Evolutionary conservation across 2,329 filamentous ascomycete genomes (phyloP).

Genomic region (Trichophyton mentagrophytes): DNA sequence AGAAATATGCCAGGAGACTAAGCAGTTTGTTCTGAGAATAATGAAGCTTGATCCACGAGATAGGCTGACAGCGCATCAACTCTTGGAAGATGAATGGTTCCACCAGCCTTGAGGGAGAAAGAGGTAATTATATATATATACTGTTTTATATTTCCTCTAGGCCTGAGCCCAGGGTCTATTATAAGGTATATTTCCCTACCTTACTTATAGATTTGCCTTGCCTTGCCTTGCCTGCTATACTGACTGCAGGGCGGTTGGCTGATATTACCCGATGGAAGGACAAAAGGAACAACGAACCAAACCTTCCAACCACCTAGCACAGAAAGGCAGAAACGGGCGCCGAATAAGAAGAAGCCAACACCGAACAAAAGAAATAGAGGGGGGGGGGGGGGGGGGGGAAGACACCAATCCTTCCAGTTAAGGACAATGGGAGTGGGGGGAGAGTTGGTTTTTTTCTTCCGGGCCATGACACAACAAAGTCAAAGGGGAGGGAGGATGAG

Average conservation of each 20-base stretch:
- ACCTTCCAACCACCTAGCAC: not conserved
- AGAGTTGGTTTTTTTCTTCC: not conserved
- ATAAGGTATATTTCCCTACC: no score
- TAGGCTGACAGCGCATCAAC: conserved; percentile 25
- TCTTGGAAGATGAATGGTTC: not conserved
- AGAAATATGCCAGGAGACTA: conserved; percentile 24
- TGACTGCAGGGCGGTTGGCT: not conserved
- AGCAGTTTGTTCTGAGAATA: conserved; percentile 28
- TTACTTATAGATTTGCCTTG: no score
- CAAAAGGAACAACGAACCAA: not conserved
- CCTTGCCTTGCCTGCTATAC: no score
- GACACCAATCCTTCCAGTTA: not conserved
- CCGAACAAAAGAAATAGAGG: no score
- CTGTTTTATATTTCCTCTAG: no score
- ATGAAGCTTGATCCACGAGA: conserved; percentile 36
- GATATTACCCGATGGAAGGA: not conserved
- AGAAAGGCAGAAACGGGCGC: not conserved
- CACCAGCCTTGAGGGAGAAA: not conserved
- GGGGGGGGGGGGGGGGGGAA: no score
- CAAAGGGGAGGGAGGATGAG: no score
- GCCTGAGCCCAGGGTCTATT: no score
- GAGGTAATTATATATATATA: no score
- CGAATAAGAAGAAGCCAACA: not conserved
- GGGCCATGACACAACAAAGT: not conserved
- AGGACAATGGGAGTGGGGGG: not conserved